Conservation (phyloP, 1,284 basidiomycete genomes). For the Marasmius fiardii region DNA sequence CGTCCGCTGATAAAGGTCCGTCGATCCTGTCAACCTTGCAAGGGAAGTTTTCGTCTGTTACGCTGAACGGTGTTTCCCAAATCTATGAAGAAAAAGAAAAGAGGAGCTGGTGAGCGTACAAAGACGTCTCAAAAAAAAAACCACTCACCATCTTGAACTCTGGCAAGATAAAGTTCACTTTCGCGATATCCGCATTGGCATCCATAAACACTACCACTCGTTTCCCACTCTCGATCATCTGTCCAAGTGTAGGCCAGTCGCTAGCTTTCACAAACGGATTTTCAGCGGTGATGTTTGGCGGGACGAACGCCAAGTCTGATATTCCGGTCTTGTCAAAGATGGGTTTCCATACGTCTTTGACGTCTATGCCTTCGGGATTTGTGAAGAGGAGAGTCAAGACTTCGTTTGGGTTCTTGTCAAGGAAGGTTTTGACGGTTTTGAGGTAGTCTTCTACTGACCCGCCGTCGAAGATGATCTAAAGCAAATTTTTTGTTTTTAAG, state of each 20-base stretch:
- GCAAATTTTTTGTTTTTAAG: background rate
- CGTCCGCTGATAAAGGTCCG: conserved; percentile 40
- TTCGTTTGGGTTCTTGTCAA: conserved; percentile 71
- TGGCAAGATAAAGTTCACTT: conserved; percentile 58
- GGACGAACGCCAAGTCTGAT: conserved; percentile 53
- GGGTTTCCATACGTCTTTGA: conserved; percentile 48
- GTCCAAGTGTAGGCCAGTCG: conserved; percentile 74
- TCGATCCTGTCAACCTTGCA: conserved; percentile 67
- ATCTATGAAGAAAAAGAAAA: conserved; percentile 36
- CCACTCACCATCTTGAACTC: conserved; percentile 54
- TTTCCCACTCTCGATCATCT: conserved; percentile 64
- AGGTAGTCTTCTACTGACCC: conserved; percentile 63
- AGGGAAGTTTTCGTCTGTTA: conserved; percentile 58
- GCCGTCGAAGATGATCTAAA: conserved; percentile 51
- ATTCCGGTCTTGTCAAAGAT: conserved; percentile 61
- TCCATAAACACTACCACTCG: conserved; percentile 73
- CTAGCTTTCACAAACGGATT: conserved; percentile 45
- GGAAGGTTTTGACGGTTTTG: conserved; percentile 57
- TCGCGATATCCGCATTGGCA: conserved; percentile 34
- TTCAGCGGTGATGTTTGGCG: conserved; percentile 27
- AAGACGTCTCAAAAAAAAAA: conserved; percentile 18
- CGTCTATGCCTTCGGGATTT: conserved; percentile 59
- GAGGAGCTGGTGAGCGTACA: background rate
- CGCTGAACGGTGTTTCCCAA: conserved; percentile 74
- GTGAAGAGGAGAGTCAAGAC: conserved; percentile 72